A percentile compares a stretch with the other conserved stretches of the same genome.
Conservation (phyloP, 1,284 basidiomycete genomes). For the Microbotryomycetes sp. region DNA sequence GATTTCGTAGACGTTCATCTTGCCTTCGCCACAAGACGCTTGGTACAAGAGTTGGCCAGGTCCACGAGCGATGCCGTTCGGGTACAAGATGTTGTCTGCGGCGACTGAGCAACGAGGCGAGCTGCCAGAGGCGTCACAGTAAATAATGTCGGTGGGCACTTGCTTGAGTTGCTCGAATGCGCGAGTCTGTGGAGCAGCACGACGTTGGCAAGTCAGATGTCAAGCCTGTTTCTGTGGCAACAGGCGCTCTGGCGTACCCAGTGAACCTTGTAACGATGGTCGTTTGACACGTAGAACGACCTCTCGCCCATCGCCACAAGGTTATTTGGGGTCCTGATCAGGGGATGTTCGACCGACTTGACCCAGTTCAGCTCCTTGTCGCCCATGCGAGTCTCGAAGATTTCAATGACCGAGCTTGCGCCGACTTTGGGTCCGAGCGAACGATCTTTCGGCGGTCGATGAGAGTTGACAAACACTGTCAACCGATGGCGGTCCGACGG, state of each 20-base stretch:
- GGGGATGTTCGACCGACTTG: constrained; percentile 52
- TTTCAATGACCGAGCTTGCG: constrained; percentile 62
- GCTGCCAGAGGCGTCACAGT: constrained; percentile 17
- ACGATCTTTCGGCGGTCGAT: constrained; percentile 47
- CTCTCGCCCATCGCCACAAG: constrained; percentile 57
- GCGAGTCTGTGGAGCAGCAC: neutral
- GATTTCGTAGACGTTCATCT: constrained; percentile 19
- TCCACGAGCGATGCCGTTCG: constrained; percentile 28
- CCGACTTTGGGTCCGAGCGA: constrained; percentile 48
- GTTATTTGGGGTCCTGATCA: constrained; percentile 62
- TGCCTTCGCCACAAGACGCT: constrained; percentile 14
- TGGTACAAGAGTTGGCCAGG: constrained; percentile 23
- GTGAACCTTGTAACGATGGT: constrained; percentile 52
- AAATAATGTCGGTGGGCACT: constrained; percentile 23
- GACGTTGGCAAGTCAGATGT: too few relatives aligned
- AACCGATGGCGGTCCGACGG: constrained; percentile 48
- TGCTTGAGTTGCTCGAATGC: constrained; percentile 3
- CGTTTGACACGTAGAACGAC: constrained; percentile 62
- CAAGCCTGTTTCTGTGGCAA: too few relatives aligned
- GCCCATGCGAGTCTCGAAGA: constrained; percentile 55
- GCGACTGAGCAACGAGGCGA: constrained; percentile 19
- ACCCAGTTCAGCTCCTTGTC: constrained; percentile 50
- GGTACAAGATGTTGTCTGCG: constrained; percentile 23
- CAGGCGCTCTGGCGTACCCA: too few relatives aligned
- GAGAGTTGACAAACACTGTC: constrained; percentile 61